Percentiles rank a stretch among this genome's conserved stretches.
Conservation (phyloP, 106 monocot genomes). For the Dendrobium chrysotoxum region DNA sequence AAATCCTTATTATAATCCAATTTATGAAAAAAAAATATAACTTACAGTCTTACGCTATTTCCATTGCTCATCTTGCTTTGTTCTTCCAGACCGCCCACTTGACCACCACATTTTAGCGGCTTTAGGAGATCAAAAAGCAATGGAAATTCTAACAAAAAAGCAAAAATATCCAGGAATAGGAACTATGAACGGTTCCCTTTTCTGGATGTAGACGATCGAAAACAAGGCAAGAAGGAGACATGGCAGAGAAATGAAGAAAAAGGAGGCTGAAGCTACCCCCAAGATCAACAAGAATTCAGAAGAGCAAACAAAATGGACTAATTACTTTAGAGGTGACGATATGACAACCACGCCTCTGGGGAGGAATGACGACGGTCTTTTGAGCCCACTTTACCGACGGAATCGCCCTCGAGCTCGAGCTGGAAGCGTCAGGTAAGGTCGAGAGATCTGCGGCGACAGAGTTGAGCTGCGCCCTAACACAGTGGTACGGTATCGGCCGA, state of each 20-base stretch:
- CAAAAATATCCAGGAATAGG: background rate
- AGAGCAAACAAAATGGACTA: background rate
- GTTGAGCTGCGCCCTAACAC: background rate
- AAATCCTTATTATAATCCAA: background rate
- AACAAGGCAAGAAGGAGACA: background rate
- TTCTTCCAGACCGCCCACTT: background rate
- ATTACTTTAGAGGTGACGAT: constrained; percentile 71
- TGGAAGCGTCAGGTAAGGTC: background rate
- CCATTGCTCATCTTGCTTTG: background rate
- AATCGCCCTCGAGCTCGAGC: background rate
- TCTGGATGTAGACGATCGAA: background rate
- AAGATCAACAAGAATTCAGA: background rate
- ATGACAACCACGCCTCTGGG: constrained; percentile 77
- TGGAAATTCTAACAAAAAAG: background rate
- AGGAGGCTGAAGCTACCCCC: background rate
- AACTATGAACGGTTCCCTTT: background rate
- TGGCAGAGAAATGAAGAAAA: background rate
- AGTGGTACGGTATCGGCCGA: background rate
- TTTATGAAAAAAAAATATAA: background rate
- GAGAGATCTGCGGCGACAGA: no score
- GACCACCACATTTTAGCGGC: background rate
- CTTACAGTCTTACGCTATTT: background rate
- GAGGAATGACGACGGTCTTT: constrained; percentile 87
- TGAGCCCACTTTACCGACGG: constrained; percentile 69
- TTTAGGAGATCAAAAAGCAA: background rate